Conservation (phyloP, 2,329 filamentous ascomycete species). For the Byssoonygena ceratinophila region DNA sequence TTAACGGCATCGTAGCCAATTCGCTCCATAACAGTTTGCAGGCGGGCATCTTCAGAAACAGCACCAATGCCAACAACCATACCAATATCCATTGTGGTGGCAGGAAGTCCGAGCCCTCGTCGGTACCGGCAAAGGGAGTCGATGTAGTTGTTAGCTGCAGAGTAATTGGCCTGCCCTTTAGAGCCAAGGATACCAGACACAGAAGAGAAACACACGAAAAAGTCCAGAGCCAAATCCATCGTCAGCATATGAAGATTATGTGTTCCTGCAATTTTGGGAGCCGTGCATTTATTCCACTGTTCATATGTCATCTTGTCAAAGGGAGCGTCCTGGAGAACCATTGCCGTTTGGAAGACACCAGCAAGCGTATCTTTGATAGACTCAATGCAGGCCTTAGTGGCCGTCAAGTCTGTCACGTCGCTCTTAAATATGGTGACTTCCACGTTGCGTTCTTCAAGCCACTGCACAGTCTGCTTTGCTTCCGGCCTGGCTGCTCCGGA, state of each 20-base stretch:
- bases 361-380: slow-evolving; percentile 14
- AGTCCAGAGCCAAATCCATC: slow-evolving; percentile 21
- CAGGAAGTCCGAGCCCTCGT: slow-evolving; percentile 14
- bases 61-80: slow-evolving; percentile 13
- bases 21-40: slow-evolving; percentile 18
- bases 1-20: slow-evolving; percentile 20
- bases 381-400: background rate
- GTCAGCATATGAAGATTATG: slow-evolving; percentile 22
- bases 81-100: slow-evolving; percentile 11
- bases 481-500: slow-evolving; percentile 10
- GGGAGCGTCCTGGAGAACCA: slow-evolving; percentile 15
- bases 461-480: background rate
- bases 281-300: slow-evolving; percentile 15
- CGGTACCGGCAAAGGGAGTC: slow-evolving; percentile 24
- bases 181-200: slow-evolving; percentile 28
- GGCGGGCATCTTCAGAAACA: slow-evolving; percentile 17
- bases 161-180: slow-evolving; percentile 26
- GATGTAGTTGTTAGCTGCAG: slow-evolving; percentile 19
- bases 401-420: slow-evolving; percentile 13
- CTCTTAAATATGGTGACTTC: slow-evolving; percentile 11
- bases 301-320: slow-evolving; percentile 26
- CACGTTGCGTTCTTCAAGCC: slow-evolving; percentile 14
- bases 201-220: slow-evolving; percentile 30
- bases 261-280: slow-evolving; percentile 23
- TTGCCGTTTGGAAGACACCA: slow-evolving; percentile 13